These are phyloP conservation scores for Pythium sukuiense DNA, from an alignment of 352 stramenopile genomes.

Conservation along the genomic window DNA sequence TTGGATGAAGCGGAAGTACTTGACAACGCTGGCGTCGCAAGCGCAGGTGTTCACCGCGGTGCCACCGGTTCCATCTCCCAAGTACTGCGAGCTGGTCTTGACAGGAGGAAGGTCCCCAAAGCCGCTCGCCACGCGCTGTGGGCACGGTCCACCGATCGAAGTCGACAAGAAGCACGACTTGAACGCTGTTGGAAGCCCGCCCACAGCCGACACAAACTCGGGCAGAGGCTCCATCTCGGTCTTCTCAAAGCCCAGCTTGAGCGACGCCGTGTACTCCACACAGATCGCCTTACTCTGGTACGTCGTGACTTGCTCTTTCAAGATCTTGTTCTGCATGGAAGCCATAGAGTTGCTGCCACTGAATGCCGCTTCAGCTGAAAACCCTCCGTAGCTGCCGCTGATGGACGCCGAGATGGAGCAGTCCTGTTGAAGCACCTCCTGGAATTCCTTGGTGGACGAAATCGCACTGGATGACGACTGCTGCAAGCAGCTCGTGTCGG, in stretches of 20 bases:
- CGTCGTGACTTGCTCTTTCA: slow-evolving; percentile 17
- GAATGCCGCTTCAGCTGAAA: slow-evolving; percentile 26
- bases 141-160: slow-evolving; percentile 20
- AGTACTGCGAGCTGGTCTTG: neutral
- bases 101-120: slow-evolving; percentile 22
- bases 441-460: slow-evolving; percentile 31
- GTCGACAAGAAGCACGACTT: slow-evolving; percentile 20
- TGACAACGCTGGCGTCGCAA: slow-evolving; percentile 30
- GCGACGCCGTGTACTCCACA: slow-evolving; percentile 24
- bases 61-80: slow-evolving; percentile 15
- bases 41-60: slow-evolving; percentile 28
- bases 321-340: slow-evolving; percentile 31
- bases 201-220: slow-evolving; percentile 18
- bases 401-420: slow-evolving; percentile 23
- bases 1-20: slow-evolving; percentile 34
- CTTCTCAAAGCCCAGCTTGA: slow-evolving; percentile 20
- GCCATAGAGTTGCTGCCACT: slow-evolving; percentile 29
- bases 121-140: slow-evolving; percentile 23
- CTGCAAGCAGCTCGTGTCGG: slow-evolving; percentile 30
- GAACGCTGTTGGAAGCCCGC: slow-evolving; percentile 16
- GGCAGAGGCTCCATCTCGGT: slow-evolving; percentile 21
- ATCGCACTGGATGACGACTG: slow-evolving; percentile 32
- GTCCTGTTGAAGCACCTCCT: slow-evolving; percentile 28
- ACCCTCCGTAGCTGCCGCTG: slow-evolving; percentile 30
- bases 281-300: slow-evolving; percentile 29